Conservation (phyloP, 1,284 basidiomycete species). For the Ganoderma lucidum region DNA sequence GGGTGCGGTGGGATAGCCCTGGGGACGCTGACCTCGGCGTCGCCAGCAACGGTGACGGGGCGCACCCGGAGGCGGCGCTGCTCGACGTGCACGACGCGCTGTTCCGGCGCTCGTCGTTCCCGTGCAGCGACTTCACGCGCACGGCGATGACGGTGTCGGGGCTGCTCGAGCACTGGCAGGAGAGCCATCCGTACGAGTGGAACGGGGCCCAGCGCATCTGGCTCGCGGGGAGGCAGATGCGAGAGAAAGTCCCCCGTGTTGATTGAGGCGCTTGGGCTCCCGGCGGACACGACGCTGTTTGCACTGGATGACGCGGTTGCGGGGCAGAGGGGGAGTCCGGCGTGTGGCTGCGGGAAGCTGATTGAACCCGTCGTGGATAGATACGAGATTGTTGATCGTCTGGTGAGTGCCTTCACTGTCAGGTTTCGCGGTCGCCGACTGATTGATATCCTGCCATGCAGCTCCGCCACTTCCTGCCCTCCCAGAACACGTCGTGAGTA, state of each 20-base stretch:
- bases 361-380: not conserved
- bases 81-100: constrained; percentile 8
- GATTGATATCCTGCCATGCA: no score
- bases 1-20: not conserved
- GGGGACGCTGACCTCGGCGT: not conserved
- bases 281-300: constrained; percentile 6
- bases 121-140: not conserved
- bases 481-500: not conserved
- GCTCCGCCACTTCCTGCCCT: not conserved
- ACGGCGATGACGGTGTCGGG: constrained; percentile 2
- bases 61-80: not conserved
- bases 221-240: not conserved
- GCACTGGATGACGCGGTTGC: not conserved
- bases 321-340: not conserved
- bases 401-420: not conserved
- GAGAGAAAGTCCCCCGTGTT: not conserved
- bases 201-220: not conserved
- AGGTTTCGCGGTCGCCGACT: not conserved
- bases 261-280: constrained; percentile 1
- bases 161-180: constrained; percentile 20
- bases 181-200: not conserved
- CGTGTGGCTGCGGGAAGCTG: constrained; percentile 8
- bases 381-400: not conserved
- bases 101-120: constrained; percentile 15
- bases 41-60: not conserved